Evolutionary conservation across 495 filamentous ascomycete species (phyloP).

Genomic region (Neurospora sp.): DNA sequence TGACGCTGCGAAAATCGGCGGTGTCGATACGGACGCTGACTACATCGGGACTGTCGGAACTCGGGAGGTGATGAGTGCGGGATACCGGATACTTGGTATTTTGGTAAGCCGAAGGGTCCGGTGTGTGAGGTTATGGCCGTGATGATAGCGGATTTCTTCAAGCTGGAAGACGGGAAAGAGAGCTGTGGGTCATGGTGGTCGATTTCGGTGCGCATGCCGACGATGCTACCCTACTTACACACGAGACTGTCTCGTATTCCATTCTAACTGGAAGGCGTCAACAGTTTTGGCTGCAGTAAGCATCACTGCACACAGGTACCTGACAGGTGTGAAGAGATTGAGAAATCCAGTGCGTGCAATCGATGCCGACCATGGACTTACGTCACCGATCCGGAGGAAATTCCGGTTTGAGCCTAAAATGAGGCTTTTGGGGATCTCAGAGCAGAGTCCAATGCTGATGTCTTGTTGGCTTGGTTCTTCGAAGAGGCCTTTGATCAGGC

Average conservation of each 20-base stretch:
- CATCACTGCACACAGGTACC: not conserved
- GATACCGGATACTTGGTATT: conserved; percentile 13
- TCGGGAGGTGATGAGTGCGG: conserved; percentile 7
- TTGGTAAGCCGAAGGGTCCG: conserved; percentile 1
- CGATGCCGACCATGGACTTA: not conserved
- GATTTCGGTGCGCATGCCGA: not conserved
- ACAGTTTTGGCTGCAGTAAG: not conserved
- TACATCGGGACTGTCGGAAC: conserved; percentile 8
- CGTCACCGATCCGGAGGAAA: not conserved
- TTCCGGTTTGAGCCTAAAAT: not conserved
- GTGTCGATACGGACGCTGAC: not conserved
- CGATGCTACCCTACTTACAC: not conserved
- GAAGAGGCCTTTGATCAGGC: not conserved
- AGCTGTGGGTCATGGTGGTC: not conserved
- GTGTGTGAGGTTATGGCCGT: not conserved
- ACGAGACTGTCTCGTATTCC: not conserved
- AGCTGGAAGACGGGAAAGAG: not conserved
- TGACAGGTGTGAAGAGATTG: not conserved
- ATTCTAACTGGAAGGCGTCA: not conserved
- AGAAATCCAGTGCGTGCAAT: not conserved
- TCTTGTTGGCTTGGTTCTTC: not conserved
- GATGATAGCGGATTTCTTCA: not conserved
- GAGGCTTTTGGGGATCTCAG: not conserved
- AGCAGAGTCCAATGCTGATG: not conserved
- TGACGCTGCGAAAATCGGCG: not conserved